A percentile compares a stretch with the other conserved stretches of the same genome.
These are phyloP conservation scores for Chaetomium sp. DNA, from an alignment of 2,329 filamentous ascomycete species.

Conservation along the genomic window DNA sequence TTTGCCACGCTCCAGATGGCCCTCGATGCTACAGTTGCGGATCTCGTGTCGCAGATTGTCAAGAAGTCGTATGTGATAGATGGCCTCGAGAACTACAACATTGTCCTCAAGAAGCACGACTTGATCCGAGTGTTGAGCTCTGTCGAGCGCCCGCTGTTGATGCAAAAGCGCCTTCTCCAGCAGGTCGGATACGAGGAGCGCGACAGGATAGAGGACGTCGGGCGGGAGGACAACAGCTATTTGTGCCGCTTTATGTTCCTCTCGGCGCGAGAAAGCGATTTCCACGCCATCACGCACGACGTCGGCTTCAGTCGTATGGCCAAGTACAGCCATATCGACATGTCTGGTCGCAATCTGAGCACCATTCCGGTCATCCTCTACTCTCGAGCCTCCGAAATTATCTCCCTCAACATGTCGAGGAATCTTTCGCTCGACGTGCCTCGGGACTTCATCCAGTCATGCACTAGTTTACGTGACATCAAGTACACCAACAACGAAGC, in stretches of 20 bases:
- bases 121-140: conserved; percentile 73
- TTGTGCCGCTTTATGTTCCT: conserved; percentile 93
- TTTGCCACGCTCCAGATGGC: conserved; percentile 87
- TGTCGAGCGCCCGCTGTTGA: conserved; percentile 74
- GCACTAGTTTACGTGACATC: conserved; percentile 85
- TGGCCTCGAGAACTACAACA: conserved; percentile 87
- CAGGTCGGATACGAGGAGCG: conserved; percentile 84
- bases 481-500: conserved; percentile 95
- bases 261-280: conserved; percentile 80
- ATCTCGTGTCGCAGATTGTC: conserved; percentile 82
- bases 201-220: conserved; percentile 86
- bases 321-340: conserved; percentile 90
- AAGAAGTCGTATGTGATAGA: conserved; percentile 93
- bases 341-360: conserved; percentile 81
- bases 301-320: conserved; percentile 74
- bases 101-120: conserved; percentile 90
- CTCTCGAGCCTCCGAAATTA: conserved; percentile 84
- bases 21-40: conserved; percentile 75
- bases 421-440: conserved; percentile 90
- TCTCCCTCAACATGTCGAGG: conserved; percentile 85
- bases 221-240: conserved; percentile 95
- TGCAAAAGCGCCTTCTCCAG: conserved; percentile 86
- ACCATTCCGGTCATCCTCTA: conserved; percentile 95
- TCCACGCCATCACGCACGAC: conserved; percentile 67
- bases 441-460: conserved; percentile 92